Conservation (phyloP, 371 early-diverging fungal genomes). For the Zopfochytrium polystomum region DNA sequence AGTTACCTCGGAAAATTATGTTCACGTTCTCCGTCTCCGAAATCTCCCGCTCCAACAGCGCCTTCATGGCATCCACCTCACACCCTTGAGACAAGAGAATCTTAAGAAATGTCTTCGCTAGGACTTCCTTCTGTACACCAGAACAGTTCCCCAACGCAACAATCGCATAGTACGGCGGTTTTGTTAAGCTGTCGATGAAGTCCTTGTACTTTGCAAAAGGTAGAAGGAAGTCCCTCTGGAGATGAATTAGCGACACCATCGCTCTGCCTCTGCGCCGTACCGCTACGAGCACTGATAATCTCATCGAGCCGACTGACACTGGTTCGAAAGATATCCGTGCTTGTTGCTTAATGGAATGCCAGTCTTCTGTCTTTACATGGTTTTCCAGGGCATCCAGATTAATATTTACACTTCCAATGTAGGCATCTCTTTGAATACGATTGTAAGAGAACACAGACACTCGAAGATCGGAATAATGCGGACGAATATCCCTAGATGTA, state of each 20-base stretch:
- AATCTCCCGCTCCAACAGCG: constrained; percentile 35
- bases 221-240: constrained; percentile 24
- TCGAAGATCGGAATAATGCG: constrained; percentile 25
- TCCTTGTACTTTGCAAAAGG: constrained; percentile 20
- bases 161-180: constrained; percentile 26
- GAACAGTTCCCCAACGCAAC: constrained; percentile 21
- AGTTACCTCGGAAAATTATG: constrained; percentile 65
- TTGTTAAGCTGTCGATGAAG: constrained; percentile 27
- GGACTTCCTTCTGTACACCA: constrained; percentile 21
- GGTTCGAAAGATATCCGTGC: neutral
- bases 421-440: constrained; percentile 29
- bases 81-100: constrained; percentile 18
- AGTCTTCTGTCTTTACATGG: constrained; percentile 32
- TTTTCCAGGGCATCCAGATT: constrained; percentile 23
- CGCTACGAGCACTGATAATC: constrained; percentile 20
- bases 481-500: constrained; percentile 27
- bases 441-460: constrained; percentile 27
- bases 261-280: constrained; percentile 6
- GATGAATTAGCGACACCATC: constrained; percentile 2
- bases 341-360: constrained; percentile 31
- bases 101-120: constrained; percentile 28
- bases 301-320: constrained; percentile 31
- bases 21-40: constrained; percentile 35
- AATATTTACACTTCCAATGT: constrained; percentile 40
- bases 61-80: constrained; percentile 31